These are phyloP conservation scores for Camillea tinctor DNA, from an alignment of 2,329 filamentous ascomycete species.

Conservation along the genomic window DNA sequence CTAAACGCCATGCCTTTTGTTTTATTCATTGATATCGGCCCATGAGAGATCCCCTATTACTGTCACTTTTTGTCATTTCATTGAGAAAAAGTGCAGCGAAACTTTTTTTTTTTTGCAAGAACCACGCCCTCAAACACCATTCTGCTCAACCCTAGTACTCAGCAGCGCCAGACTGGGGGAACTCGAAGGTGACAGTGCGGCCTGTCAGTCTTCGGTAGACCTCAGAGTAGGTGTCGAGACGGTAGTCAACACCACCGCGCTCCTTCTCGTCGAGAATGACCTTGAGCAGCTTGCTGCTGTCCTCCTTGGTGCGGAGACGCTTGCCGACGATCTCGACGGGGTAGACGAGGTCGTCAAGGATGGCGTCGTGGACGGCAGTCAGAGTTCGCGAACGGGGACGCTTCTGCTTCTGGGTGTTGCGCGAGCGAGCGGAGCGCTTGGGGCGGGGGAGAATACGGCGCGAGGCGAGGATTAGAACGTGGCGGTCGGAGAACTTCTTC, in stretches of 20 bases:
- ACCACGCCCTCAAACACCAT: slow-evolving; percentile 23
- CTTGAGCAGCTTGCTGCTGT: slow-evolving; percentile 98
- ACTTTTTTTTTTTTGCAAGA: slow-evolving; percentile 19
- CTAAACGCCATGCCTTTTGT: slow-evolving; percentile 49
- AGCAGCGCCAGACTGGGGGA: slow-evolving; percentile 76
- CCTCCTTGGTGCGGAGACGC: slow-evolving; percentile 97
- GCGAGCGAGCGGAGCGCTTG: slow-evolving; percentile 95
- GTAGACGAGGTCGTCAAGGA: slow-evolving; percentile 97
- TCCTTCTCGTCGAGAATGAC: slow-evolving; percentile 99
- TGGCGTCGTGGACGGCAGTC: slow-evolving; percentile 97
- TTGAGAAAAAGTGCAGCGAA: slow-evolving; percentile 21
- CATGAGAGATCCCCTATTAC: slow-evolving; percentile 25
- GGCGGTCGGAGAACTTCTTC: slow-evolving; percentile 99
- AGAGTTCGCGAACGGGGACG: slow-evolving; percentile 96
- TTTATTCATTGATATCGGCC: slow-evolving; percentile 24
- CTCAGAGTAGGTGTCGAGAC: slow-evolving; percentile 99
- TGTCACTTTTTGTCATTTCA: slow-evolving; percentile 27
- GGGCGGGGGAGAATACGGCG: slow-evolving; percentile 98
- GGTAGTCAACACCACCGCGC: slow-evolving; percentile 98
- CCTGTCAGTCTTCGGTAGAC: slow-evolving; percentile 98
- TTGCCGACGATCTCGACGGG: slow-evolving; percentile 99
- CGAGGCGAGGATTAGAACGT: slow-evolving; percentile 97
- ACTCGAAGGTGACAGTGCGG: slow-evolving; percentile 96
- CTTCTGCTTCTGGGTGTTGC: slow-evolving; percentile 98
- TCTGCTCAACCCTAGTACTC: slow-evolving; percentile 69